A percentile compares a stretch with the other conserved stretches of the same genome.
These are phyloP conservation scores for Lipomyces starkeyi DNA, from an alignment of 805 yeast genomes.

Conservation along the genomic window DNA sequence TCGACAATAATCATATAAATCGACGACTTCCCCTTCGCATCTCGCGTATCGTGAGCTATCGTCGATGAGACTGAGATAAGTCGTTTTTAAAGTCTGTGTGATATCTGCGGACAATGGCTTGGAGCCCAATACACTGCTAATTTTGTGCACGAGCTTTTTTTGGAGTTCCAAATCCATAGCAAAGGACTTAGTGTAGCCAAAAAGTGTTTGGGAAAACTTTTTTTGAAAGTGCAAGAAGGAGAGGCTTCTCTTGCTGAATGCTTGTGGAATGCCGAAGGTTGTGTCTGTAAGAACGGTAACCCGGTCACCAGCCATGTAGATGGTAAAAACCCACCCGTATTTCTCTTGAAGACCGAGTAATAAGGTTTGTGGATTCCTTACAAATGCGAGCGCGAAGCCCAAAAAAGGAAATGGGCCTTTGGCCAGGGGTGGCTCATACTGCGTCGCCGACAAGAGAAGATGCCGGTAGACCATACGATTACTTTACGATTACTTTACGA, in stretches of 20 bases:
- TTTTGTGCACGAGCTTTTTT: neutral
- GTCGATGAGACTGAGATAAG: constrained; percentile 7
- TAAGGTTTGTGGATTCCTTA: constrained; percentile 7
- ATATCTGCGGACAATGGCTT: constrained; percentile 7
- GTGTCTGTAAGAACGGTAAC: constrained; percentile 27
- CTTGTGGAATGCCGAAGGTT: constrained; percentile 13
- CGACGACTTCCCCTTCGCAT: constrained; percentile 11
- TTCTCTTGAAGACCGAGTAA: constrained; percentile 12
- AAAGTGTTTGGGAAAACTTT: constrained; percentile 11
- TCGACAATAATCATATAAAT: constrained; percentile 19
- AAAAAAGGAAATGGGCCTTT: constrained; percentile 24
- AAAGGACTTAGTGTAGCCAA: constrained; percentile 13
- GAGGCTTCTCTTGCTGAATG: constrained; percentile 4
- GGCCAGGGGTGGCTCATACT: constrained; percentile 7
- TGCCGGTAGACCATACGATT: too few relatives aligned
- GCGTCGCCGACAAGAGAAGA: constrained; percentile 2
- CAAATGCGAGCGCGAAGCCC: constrained; percentile 23
- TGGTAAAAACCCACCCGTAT: constrained; percentile 24
- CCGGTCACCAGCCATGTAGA: constrained; percentile 25
- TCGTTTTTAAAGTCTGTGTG: neutral
- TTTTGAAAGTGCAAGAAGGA: constrained; percentile 14
- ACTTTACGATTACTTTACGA: too few relatives aligned
- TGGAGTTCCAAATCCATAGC: neutral
- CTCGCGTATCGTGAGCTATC: neutral
- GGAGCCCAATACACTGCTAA: neutral